These are phyloP conservation scores for Chloranthus sessilifolius DNA, from an alignment of 164 flowering plant genomes.

Conservation along the genomic window DNA sequence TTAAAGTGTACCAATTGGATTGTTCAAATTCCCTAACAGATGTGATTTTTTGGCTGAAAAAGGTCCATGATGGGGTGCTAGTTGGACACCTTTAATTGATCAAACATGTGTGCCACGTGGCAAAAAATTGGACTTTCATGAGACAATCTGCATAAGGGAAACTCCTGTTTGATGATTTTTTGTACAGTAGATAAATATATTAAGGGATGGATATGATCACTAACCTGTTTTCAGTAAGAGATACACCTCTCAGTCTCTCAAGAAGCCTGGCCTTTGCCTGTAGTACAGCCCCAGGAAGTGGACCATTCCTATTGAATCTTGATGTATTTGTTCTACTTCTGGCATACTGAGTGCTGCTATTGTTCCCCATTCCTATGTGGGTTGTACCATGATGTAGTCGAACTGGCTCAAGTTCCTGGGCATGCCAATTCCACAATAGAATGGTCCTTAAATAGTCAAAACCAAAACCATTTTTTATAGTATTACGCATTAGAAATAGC, in stretches of 20 bases:
- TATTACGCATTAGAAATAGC: too few relatives aligned
- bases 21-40: too few relatives aligned
- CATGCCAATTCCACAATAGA: slow-evolving; percentile 3
- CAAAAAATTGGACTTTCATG: too few relatives aligned
- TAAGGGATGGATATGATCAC: slow-evolving; percentile 12
- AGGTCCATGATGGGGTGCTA: too few relatives aligned
- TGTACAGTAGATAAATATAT: not conserved
- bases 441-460: too few relatives aligned
- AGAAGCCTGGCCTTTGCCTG: slow-evolving; percentile 88
- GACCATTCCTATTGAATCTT: slow-evolving; percentile 30
- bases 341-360: slow-evolving; percentile 12
- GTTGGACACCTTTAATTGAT: too few relatives aligned
- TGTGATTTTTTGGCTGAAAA: too few relatives aligned
- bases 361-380: slow-evolving; percentile 23
- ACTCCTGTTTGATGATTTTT: too few relatives aligned
- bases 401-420: slow-evolving; percentile 44
- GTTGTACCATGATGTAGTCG: slow-evolving; percentile 26
- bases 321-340: slow-evolving; percentile 25
- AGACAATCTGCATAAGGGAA: too few relatives aligned
- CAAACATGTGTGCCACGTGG: too few relatives aligned
- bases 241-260: slow-evolving; percentile 72
- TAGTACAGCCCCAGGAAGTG: slow-evolving; percentile 82
- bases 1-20: too few relatives aligned
- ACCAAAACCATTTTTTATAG: too few relatives aligned
- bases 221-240: slow-evolving; percentile 49